These are phyloP conservation scores for Beta vulgaris DNA, from an alignment of 148 eudicot genomes.

Conservation along the genomic window DNA sequence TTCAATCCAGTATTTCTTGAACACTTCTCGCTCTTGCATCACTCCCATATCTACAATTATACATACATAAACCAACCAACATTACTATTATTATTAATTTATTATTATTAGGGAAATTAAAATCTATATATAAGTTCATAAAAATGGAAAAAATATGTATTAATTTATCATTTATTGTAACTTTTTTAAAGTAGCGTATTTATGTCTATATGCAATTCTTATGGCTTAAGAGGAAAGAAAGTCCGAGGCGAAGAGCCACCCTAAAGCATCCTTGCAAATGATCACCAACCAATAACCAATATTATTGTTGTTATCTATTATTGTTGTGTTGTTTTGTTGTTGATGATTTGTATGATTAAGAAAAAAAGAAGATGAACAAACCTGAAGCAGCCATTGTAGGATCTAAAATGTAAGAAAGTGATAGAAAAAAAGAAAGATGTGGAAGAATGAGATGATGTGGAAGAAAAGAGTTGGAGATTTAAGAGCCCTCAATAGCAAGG, in stretches of 20 bases:
- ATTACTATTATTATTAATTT: too few species aligned
- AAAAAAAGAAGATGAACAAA: conserved; percentile 26
- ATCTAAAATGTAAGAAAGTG: too few species aligned
- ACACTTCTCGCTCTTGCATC: conserved; percentile 63
- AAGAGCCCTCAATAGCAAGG: conserved; percentile 81
- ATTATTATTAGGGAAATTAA: background rate
- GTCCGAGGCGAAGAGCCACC: too few species aligned
- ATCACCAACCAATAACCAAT: too few species aligned
- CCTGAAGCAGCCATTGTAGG: conserved; percentile 44
- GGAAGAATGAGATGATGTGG: background rate
- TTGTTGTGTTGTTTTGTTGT: too few species aligned
- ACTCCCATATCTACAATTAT: conserved; percentile 21
- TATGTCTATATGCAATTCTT: too few species aligned
- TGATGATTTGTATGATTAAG: too few species aligned
- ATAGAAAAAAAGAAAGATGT: background rate
- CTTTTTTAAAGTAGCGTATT: too few species aligned
- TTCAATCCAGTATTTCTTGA: conserved; percentile 91
- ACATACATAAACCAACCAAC: background rate
- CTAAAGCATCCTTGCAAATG: too few species aligned
- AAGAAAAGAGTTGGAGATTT: background rate
- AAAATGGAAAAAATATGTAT: background rate
- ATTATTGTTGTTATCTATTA: too few species aligned
- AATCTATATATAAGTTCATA: background rate
- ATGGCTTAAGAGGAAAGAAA: too few species aligned
- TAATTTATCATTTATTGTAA: too few species aligned